Percentiles rank a stretch among this genome's conserved stretches.
These are phyloP conservation scores for Colletotrichum eremochloae DNA, from an alignment of 2,329 filamentous ascomycete genomes.

Conservation along the genomic window DNA sequence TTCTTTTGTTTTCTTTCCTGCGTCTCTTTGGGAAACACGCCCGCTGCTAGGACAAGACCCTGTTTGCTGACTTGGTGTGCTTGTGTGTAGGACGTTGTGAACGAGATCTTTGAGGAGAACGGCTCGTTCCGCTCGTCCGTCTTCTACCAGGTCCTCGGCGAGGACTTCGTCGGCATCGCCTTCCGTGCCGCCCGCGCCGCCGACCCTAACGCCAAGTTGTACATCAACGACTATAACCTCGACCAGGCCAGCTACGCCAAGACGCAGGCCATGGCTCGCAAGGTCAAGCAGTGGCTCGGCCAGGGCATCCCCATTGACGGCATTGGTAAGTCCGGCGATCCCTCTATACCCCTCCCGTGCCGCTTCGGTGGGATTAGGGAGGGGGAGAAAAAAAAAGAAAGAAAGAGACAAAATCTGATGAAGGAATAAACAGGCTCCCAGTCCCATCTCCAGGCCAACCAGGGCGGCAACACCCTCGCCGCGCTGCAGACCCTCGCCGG, in stretches of 20 bases:
- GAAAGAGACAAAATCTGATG: background rate
- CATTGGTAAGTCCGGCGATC: constrained; percentile 55
- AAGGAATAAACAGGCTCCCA: constrained; percentile 58
- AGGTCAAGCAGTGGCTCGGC: constrained; percentile 74
- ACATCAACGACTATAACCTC: constrained; percentile 82
- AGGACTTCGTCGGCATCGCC: constrained; percentile 77
- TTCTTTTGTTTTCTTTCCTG: background rate
- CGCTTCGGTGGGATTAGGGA: background rate
- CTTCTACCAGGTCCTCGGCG: constrained; percentile 77
- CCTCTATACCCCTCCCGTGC: background rate
- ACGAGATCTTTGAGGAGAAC: constrained; percentile 75
- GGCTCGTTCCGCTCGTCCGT: constrained; percentile 71
- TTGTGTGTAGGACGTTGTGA: constrained; percentile 67
- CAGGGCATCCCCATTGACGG: constrained; percentile 75
- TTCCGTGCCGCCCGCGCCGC: constrained; percentile 76
- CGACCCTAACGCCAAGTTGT: constrained; percentile 77
- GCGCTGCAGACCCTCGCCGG: constrained; percentile 67
- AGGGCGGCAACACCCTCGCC: constrained; percentile 58
- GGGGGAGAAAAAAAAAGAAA: background rate
- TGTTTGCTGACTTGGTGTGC: background rate
- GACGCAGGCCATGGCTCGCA: constrained; percentile 64
- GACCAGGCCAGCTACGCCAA: constrained; percentile 72
- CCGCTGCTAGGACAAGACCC: background rate
- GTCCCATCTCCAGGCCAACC: constrained; percentile 63
- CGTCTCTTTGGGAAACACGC: background rate